A percentile compares a stretch with the other conserved stretches of the same genome.
Evolutionary conservation across 768 basidiomycete genomes (phyloP).

Genomic region (Cytidiella melzeri): DNA sequence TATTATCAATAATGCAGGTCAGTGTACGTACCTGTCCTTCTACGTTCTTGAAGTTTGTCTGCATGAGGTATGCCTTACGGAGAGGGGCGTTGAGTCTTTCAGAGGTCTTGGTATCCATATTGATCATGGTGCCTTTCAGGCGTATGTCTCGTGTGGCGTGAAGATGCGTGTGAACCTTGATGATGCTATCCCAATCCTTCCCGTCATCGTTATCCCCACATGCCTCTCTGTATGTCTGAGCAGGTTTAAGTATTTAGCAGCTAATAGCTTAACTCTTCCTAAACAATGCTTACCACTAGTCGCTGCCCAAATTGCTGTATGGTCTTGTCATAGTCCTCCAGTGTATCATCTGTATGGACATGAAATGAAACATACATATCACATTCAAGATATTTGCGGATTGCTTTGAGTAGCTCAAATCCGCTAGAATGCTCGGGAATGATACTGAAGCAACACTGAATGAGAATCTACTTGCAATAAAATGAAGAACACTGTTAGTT

Average conservation of each 20-base stretch:
- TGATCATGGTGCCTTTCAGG: conserved; percentile 8
- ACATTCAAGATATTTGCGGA: conserved; percentile 4
- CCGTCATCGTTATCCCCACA: not conserved
- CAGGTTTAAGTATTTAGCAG: too few species aligned
- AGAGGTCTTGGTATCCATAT: conserved; percentile 10
- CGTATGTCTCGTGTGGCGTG: conserved; percentile 11
- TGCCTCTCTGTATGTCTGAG: not conserved
- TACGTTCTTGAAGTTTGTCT: conserved; percentile 8
- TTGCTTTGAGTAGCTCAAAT: not conserved
- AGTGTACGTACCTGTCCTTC: conserved; percentile 3
- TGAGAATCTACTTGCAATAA: too few species aligned
- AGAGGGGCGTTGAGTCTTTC: conserved; percentile 12
- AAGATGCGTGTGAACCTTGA: conserved; percentile 10
- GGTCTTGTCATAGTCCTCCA: not conserved
- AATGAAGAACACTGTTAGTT: not conserved
- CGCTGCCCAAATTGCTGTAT: conserved; percentile 2
- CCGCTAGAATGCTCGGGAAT: not conserved
- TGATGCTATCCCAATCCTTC: conserved; percentile 9
- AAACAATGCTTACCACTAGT: too few species aligned
- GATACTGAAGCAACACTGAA: conserved; percentile 1
- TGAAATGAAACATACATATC: conserved; percentile 5
- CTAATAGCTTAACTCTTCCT: too few species aligned
- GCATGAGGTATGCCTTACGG: conserved; percentile 5
- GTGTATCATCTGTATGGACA: conserved; percentile 7
- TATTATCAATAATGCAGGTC: not conserved